Evolutionary conservation across 1,139 yeast species (phyloP).

Genomic region (Scheffersomyces insectosa): DNA sequence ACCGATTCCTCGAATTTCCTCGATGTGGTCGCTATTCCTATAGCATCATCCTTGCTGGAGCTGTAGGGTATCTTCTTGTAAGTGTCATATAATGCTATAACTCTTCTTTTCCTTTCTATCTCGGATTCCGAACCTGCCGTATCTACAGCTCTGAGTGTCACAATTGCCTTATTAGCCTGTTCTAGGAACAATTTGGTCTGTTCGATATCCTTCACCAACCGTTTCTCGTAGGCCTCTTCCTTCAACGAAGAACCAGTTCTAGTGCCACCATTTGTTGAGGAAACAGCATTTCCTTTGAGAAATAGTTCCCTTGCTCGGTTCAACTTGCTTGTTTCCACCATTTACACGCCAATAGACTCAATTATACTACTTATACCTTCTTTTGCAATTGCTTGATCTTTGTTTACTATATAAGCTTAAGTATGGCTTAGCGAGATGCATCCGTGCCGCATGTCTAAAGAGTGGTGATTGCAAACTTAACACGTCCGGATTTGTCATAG

Average conservation of each 20-base stretch:
- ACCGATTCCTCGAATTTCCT: conserved; percentile 19
- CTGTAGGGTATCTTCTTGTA: conserved; percentile 31
- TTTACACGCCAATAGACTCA: no score
- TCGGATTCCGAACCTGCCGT: conserved; percentile 2
- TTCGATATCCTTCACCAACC: conserved; percentile 30
- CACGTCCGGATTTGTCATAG: no score
- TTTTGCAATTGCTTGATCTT: no score
- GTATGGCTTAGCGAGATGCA: no score
- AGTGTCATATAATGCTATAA: conserved; percentile 30
- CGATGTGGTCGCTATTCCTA: conserved; percentile 38
- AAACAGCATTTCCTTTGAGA: no score
- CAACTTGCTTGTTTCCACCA: no score
- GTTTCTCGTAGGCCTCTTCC: conserved; percentile 19
- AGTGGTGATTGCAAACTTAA: no score
- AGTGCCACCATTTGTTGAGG: no score
- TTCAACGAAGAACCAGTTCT: background rate
- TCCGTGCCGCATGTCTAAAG: no score
- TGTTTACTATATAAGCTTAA: no score
- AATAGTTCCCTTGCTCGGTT: no score
- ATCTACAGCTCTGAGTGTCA: conserved; percentile 7
- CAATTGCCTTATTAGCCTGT: conserved; percentile 33
- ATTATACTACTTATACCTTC: no score
- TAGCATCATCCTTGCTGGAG: conserved; percentile 39
- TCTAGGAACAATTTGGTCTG: conserved; percentile 24
- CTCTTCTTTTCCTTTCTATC: conserved; percentile 12